A percentile compares a stretch with the other conserved stretches of the same genome.
phyloP scores from a whole-genome alignment of 2,329 filamentous ascomycete species.

The Lachnellula suecica region DNA sequence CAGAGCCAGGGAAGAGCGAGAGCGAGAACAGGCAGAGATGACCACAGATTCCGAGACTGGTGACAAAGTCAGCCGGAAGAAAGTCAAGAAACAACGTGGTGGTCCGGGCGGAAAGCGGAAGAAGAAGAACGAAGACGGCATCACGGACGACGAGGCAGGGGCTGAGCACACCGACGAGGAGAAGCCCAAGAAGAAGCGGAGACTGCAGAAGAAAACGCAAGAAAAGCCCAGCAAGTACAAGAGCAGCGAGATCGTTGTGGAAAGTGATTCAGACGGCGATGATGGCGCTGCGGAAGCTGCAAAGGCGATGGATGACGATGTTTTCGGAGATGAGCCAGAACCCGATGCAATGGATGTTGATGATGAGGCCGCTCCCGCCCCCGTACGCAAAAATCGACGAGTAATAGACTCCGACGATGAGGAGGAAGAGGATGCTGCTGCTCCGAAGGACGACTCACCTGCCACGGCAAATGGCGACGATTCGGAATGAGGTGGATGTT shows the following conservation, averaged over 20 bases:
- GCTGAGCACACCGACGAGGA: constrained; percentile 32
- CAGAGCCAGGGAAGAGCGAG: constrained; percentile 68
- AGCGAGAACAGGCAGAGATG: constrained; percentile 71
- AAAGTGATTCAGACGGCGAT: constrained; percentile 33
- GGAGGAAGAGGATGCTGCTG: constrained; percentile 22
- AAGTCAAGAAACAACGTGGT: constrained; percentile 44
- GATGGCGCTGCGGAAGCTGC: constrained; percentile 29
- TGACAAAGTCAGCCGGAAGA: constrained; percentile 77
- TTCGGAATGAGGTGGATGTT: neutral
- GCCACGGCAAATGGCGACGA: constrained; percentile 29
- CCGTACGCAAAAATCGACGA: constrained; percentile 24
- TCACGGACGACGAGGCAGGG: constrained; percentile 32
- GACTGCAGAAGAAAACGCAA: constrained; percentile 30
- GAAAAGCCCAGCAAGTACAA: constrained; percentile 33
- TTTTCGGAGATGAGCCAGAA: constrained; percentile 17
- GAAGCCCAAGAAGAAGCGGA: constrained; percentile 36
- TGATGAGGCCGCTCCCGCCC: constrained; percentile 26
- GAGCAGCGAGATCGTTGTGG: constrained; percentile 35
- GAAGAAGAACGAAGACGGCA: constrained; percentile 37
- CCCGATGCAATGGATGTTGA: constrained; percentile 20
- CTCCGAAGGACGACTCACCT: constrained; percentile 24
- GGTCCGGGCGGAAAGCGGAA: constrained; percentile 41
- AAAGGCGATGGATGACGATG: constrained; percentile 28
- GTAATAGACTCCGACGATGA: constrained; percentile 32
- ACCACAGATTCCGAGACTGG: constrained; percentile 82